Percentiles rank a stretch among this genome's conserved stretches.
These are phyloP conservation scores for Annulohypoxylon moriforme DNA, from an alignment of 495 filamentous ascomycete species.

Conservation along the genomic window DNA sequence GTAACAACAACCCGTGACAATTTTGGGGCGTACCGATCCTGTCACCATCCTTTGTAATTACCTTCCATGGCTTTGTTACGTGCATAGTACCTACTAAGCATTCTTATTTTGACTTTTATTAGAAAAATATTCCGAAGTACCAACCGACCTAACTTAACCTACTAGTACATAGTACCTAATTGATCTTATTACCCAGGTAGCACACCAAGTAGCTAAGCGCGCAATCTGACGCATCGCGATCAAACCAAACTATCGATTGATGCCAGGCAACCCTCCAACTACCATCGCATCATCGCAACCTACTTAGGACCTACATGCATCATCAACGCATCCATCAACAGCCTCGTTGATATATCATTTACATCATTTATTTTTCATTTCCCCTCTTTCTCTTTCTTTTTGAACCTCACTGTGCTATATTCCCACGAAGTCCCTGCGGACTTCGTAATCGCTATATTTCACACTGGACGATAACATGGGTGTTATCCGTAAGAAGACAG, in stretches of 20 bases:
- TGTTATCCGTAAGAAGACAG: slow-evolving; percentile 96
- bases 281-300: slow-evolving; percentile 3
- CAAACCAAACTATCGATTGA: background rate
- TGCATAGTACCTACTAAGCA: background rate
- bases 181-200: background rate
- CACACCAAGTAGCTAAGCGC: no score
- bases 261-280: background rate
- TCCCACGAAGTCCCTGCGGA: slow-evolving; percentile 33
- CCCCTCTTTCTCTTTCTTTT: background rate
- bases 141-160: background rate
- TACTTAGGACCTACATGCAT: background rate
- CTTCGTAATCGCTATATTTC: slow-evolving; percentile 35
- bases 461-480: slow-evolving; percentile 71
- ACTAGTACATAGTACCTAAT: no score
- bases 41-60: background rate
- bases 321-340: background rate
- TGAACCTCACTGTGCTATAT: background rate
- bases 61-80: background rate
- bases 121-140: background rate
- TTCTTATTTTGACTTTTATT: no score
- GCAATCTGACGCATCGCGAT: background rate
- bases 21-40: no score
- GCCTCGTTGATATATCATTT: background rate
- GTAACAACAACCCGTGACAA: no score
- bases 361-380: background rate